Conservation (phyloP, 768 basidiomycete genomes). For the Cyclocybe cylindracea region DNA sequence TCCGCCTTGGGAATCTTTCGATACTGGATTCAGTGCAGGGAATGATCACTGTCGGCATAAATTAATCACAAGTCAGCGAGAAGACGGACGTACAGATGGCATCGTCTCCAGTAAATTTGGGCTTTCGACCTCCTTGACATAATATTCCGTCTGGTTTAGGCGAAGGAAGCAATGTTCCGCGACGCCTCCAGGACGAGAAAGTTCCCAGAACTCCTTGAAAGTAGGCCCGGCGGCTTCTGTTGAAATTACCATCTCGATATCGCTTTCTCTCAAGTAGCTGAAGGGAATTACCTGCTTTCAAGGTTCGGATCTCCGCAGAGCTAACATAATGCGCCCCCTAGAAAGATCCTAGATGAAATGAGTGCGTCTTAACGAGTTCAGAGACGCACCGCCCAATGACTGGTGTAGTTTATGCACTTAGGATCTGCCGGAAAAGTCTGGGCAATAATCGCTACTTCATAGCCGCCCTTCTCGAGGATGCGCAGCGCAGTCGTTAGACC, state of each 20-base stretch:
- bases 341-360: background rate
- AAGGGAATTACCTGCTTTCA: conserved; percentile 45
- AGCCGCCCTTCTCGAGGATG: conserved; percentile 60
- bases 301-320: conserved; percentile 40
- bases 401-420: conserved; percentile 68
- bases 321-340: conserved; percentile 85
- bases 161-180: conserved; percentile 68
- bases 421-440: conserved; percentile 70
- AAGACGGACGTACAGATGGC: conserved; percentile 43
- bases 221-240: conserved; percentile 72
- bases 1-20: conserved; percentile 37
- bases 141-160: conserved; percentile 60
- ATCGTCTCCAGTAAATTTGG: conserved; percentile 47
- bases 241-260: conserved; percentile 41
- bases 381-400: conserved; percentile 74
- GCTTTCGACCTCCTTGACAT: conserved; percentile 34
- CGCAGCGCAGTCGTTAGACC: conserved; percentile 74
- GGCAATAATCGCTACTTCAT: conserved; percentile 69
- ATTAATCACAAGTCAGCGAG: background rate
- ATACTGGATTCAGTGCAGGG: conserved; percentile 20
- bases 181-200: conserved; percentile 57
- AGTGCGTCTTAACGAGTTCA: background rate
- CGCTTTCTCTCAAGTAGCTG: background rate
- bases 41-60: background rate
- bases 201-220: conserved; percentile 68